These are phyloP conservation scores for Exophiala sp. DNA, from an alignment of 2,329 filamentous ascomycete genomes.

Conservation along the genomic window DNA sequence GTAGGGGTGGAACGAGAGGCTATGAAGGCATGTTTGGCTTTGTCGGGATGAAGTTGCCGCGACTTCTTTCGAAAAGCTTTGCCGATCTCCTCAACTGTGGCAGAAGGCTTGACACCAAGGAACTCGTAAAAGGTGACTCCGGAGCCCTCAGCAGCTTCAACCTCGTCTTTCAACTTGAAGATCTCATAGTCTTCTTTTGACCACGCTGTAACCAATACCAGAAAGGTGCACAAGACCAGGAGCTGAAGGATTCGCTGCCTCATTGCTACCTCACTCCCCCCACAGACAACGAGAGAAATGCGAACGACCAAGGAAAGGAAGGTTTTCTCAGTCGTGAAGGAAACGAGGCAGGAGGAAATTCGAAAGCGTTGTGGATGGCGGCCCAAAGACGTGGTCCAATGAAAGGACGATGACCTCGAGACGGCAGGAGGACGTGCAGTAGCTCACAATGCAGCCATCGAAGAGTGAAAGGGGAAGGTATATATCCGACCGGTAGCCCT, in stretches of 20 bases:
- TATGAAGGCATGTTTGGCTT: slow-evolving; percentile 78
- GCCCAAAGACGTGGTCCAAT: slow-evolving; percentile 26
- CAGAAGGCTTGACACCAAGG: slow-evolving; percentile 66
- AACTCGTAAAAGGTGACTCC: slow-evolving; percentile 91
- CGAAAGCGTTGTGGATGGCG: slow-evolving; percentile 11
- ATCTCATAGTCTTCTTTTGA: slow-evolving; percentile 96
- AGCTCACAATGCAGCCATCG: slow-evolving; percentile 8
- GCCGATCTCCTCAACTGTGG: slow-evolving; percentile 80
- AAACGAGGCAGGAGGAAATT: slow-evolving; percentile 9
- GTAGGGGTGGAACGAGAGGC: slow-evolving; percentile 58
- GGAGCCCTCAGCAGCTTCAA: slow-evolving; percentile 65
- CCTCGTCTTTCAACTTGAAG: slow-evolving; percentile 88
- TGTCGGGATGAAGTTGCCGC: slow-evolving; percentile 82
- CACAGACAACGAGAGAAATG: neutral
- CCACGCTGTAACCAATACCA: slow-evolving; percentile 67
- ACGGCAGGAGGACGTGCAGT: slow-evolving; percentile 18
- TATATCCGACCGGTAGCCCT: slow-evolving; percentile 13
- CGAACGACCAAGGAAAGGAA: neutral
- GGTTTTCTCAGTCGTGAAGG: slow-evolving; percentile 2
- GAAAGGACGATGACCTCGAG: slow-evolving; percentile 3
- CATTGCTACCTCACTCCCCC: slow-evolving; percentile 50
- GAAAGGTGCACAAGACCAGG: slow-evolving; percentile 61
- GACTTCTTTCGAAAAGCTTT: slow-evolving; percentile 91
- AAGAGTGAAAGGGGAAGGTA: slow-evolving; percentile 14
- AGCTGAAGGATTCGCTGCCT: slow-evolving; percentile 59